Percentiles rank a stretch among this genome's conserved stretches.
Conservation (phyloP, 306 rosid species). For the Citrullus amarus region DNA sequence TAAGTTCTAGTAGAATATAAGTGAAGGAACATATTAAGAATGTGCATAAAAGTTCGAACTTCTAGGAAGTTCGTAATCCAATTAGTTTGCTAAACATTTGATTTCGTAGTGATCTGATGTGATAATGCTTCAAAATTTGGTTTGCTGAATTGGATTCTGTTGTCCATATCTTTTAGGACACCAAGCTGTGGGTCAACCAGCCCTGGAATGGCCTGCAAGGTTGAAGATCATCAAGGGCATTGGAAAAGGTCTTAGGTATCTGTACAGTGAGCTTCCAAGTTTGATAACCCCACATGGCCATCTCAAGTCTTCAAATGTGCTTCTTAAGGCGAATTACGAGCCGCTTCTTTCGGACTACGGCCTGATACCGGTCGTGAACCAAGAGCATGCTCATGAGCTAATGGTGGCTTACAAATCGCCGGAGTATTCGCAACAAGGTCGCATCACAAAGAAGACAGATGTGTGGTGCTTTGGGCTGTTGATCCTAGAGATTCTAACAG, state of each 20-base stretch:
- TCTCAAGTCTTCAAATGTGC: conserved; percentile 81
- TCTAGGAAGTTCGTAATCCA: background rate
- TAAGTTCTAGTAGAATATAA: background rate
- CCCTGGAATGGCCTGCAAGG: conserved; percentile 66
- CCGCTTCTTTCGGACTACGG: conserved; percentile 75
- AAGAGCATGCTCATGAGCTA: conserved; percentile 50
- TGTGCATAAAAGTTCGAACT: background rate
- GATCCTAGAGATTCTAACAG: conserved; percentile 58
- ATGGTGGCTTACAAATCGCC: conserved; percentile 76
- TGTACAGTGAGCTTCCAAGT: conserved; percentile 59
- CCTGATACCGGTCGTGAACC: conserved; percentile 62
- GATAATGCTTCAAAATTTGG: background rate
- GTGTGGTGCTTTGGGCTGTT: conserved; percentile 77
- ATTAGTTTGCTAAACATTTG: background rate
- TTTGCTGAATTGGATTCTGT: background rate
- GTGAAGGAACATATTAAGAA: background rate
- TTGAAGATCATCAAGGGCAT: conserved; percentile 73
- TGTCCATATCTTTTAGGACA: conserved; percentile 26
- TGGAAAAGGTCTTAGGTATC: conserved; percentile 53
- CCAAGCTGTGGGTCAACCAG: conserved; percentile 40
- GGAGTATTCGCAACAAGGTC: conserved; percentile 47
- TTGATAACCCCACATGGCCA: conserved; percentile 72
- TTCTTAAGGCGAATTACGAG: conserved; percentile 40
- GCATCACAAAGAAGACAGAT: conserved; percentile 77
- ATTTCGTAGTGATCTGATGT: background rate